Evolutionary conservation across 345 rosid species (phyloP).

Genomic region (Syzygium jambos): DNA sequence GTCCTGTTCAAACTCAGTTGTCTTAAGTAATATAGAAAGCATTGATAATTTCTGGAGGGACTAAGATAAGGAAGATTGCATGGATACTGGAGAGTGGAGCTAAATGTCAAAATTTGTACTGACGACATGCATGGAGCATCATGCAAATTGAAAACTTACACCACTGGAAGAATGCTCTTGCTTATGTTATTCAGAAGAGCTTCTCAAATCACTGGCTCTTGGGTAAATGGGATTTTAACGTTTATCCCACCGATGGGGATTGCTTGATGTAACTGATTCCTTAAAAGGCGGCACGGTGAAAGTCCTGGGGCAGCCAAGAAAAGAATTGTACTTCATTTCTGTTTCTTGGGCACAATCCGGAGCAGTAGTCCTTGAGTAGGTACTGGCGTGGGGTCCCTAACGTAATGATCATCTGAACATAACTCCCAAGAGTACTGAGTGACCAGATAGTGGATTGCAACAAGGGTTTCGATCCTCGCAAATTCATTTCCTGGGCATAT

Average conservation of each 20-base stretch:
- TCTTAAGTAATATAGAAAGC: neutral
- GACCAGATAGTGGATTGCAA: constrained; percentile 30
- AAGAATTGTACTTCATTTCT: neutral
- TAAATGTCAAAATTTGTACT: no score
- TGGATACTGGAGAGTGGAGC: neutral
- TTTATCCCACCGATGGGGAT: neutral
- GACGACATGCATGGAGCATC: no score
- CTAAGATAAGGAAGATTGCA: neutral
- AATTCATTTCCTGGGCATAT: constrained; percentile 29
- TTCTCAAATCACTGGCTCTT: neutral
- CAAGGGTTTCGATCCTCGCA: constrained; percentile 38
- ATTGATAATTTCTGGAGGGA: neutral
- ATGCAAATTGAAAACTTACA: no score
- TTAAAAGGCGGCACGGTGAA: neutral
- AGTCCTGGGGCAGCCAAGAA: neutral
- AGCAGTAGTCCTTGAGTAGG: constrained; percentile 36
- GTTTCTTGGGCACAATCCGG: constrained; percentile 15
- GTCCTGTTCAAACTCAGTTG: neutral
- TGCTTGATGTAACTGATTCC: neutral
- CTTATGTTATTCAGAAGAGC: neutral
- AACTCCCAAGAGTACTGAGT: constrained; percentile 33
- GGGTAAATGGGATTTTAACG: neutral
- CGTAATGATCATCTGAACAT: constrained; percentile 18
- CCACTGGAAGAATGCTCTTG: neutral
- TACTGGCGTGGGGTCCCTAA: constrained; percentile 35